Evolutionary conservation across 2,329 filamentous ascomycete genomes (phyloP), one percentile per base, ranked within the genome.

Genomic region (Teratosphaeria viscida): DNA sequence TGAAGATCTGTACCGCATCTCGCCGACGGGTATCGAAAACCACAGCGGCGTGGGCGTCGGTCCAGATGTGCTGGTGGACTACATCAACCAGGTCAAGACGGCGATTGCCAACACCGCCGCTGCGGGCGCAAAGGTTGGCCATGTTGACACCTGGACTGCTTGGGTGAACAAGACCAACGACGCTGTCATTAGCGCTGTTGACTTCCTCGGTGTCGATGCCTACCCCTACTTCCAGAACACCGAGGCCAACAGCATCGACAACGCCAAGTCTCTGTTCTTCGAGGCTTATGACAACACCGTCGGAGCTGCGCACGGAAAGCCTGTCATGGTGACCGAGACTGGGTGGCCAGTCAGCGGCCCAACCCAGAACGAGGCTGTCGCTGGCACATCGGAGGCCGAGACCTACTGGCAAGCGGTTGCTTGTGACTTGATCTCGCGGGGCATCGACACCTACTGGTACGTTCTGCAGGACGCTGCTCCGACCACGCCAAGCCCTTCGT

Each of bases 271-370:
- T 19, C 82, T 91, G 56, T 94, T 95, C 79, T 78, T 85, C 69
- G 79, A 81, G 14, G 85, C 89, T 16, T 78, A 88, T 47, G 75
- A 79, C 56, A 78, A 81, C 61, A 89, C 87, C 37, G 73, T 81
- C 63, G 74, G 71, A 16, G 85, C 79, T 53, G 80, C 83, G 39
- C 77, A 80, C 39, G 83, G 82, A 70, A 92, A 91, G 80, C 78
- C 82, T 19, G 82, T 95, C 66, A 94, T 89, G 89, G 82, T 95
- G 63, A 94, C 90, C 32, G 90, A 95, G 81, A 94, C 90, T 16
- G 91, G 91, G 64, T 94, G 89, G 84, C 90, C 91, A 55, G 84
- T 91, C 57, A 84, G 80, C 67, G 91, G 90, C 59, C 76, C 82
- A 64, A 80, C 77, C 1, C 75, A 81, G 62, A 85, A 85, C 66